phyloP scores from a whole-genome alignment of 257 asterid genomes.

The Anisodus tanguticus region DNA sequence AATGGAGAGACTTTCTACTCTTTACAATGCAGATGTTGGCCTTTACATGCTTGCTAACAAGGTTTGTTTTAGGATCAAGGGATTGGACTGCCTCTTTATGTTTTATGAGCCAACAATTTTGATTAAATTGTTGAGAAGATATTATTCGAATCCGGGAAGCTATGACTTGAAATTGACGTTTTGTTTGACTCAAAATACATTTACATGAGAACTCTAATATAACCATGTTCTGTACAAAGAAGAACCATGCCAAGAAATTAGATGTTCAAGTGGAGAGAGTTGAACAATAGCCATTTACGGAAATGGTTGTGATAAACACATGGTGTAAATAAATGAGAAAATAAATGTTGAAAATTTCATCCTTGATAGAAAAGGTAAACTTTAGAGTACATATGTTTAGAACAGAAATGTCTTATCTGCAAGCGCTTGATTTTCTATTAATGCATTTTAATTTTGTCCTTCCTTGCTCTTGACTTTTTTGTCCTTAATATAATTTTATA shows the following conservation, averaged over 20 bases:
- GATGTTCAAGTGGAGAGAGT: neutral
- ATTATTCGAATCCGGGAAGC: neutral
- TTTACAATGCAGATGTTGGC: conserved; percentile 99
- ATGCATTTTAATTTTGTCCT: conserved; percentile 21
- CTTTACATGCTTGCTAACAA: conserved; percentile 99
- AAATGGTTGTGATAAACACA: neutral
- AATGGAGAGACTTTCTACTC: conserved; percentile 98
- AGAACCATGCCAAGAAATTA: neutral
- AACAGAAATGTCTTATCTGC: neutral
- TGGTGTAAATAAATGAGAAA: neutral
- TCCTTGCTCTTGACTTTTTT: conserved; percentile 5
- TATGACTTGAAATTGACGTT: neutral
- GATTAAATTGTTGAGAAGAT: neutral
- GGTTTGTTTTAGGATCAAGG: conserved; percentile 47
- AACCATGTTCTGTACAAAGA: too few species aligned
- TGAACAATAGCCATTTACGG: neutral
- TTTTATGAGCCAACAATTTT: neutral
- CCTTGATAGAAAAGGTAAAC: neutral
- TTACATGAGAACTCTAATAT: neutral
- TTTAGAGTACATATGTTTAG: conserved; percentile 7
- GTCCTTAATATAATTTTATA: conserved; percentile 41
- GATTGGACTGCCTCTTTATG: neutral
- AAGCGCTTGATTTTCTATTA: conserved; percentile 24
- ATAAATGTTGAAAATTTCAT: neutral
- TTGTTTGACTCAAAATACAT: neutral